A percentile compares a stretch with the other conserved stretches of the same genome.
Evolutionary conservation across 805 yeast species (phyloP).

Genomic region (Metschnikowia bowlesiae): DNA sequence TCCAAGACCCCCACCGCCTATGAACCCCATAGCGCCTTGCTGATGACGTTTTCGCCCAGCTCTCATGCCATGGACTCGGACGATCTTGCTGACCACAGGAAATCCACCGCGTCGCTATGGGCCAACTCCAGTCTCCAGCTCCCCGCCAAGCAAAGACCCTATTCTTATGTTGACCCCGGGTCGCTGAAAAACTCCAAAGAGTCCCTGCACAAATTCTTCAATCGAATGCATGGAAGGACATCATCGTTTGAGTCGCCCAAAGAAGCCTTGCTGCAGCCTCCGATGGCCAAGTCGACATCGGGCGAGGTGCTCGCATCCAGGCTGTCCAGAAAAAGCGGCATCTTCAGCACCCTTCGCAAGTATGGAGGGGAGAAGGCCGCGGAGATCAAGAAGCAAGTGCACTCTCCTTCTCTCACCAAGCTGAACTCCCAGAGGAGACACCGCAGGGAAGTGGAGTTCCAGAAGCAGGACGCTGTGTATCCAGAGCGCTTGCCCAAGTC

Average conservation of each 20-base stretch:
- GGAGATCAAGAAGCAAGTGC: conserved; percentile 31
- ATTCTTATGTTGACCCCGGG: conserved; percentile 35
- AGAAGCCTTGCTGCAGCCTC: conserved; percentile 1
- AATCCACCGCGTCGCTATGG: conserved; percentile 29
- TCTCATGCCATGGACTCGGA: neutral
- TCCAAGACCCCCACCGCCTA: conserved; percentile 1
- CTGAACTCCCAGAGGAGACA: conserved; percentile 1
- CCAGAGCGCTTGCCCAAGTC: neutral
- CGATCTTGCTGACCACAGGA: conserved; percentile 23
- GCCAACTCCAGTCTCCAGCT: conserved; percentile 19
- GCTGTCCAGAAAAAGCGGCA: conserved; percentile 26
- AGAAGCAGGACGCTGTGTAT: neutral
- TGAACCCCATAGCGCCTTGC: neutral
- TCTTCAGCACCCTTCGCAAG: conserved; percentile 38
- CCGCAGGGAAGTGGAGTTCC: neutral
- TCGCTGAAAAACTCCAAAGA: conserved; percentile 20
- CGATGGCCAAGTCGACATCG: neutral
- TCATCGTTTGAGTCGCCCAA: conserved; percentile 33
- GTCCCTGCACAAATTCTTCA: conserved; percentile 44
- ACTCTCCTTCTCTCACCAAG: conserved; percentile 1
- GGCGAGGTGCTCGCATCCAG: neutral
- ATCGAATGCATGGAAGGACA: conserved; percentile 58
- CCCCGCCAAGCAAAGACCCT: conserved; percentile 31
- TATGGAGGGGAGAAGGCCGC: conserved; percentile 39
- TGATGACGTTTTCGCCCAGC: neutral